Base-by-base conservation (phyloP, 345 rosid genomes). In the Camelina sativa region DNA sequence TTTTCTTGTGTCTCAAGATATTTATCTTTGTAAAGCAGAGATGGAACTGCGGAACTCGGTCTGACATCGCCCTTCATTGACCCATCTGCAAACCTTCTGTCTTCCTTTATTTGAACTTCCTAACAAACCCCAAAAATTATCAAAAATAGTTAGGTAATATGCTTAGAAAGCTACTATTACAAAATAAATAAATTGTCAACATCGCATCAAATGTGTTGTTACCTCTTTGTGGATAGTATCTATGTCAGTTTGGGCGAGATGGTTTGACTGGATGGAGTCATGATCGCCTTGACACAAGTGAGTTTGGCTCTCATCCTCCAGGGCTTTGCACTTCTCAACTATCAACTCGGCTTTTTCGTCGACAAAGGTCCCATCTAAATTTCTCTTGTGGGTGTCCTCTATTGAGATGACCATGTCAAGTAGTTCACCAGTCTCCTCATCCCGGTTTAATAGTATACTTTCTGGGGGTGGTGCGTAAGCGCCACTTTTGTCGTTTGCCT, bases 401-500 rank as follows among this genome's bases (percentile, higher is more conserved):
- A 7, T 54, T 13, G 13, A 25, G 17, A 35, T 25, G 59, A 25
- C 35, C 59, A 13, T 25, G 35, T 54, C 35, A 54, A 12, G 19
- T 9, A 28, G 60, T 7, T 55, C 37, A 13, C 37, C 37, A 28
- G 17, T 53, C 37, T 55, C 19, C 19, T 13, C 37, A 5, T 25
- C 60, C 37, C 5, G 6, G 37, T 54, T 54, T 54, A 25, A 54
- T 25, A 11, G 32, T 53, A 53, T 53, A 53, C n/a, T 47, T 47
- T n/a, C 52, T 7, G 53, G 25, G 25, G 25, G 0, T 50, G 55
- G 9, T 13, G 6, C 54, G 9, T 19, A 19, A 61, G 86, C 82
- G 38, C 86, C 84, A 56, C 59, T 82, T 38, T 78, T 67, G 52
- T 91, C 81, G 8, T 80, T 65, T 55, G 0, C 16, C 80, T 83